A percentile compares a stretch with the other conserved stretches of the same genome.
Evolutionary conservation across 345 rosid species (phyloP).

Genomic region (Citrus hindsii): DNA sequence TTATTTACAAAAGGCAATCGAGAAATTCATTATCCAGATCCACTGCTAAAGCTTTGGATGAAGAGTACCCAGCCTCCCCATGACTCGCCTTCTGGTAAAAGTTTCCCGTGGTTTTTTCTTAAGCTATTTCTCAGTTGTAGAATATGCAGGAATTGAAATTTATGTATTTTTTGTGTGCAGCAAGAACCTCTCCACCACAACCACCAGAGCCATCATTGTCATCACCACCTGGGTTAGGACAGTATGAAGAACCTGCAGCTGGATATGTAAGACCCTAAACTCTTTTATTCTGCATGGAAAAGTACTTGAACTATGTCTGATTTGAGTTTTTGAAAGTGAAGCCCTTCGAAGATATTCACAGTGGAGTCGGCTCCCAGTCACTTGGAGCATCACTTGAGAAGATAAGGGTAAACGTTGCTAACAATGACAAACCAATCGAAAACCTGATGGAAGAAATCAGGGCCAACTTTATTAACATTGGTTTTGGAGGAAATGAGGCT

Average conservation of each 20-base stretch:
- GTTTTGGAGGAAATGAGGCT: slow-evolving; percentile 25
- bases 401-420: slow-evolving; percentile 22
- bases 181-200: slow-evolving; percentile 39
- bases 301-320: slow-evolving; percentile 18
- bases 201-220: slow-evolving; percentile 46
- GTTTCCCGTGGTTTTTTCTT: slow-evolving; percentile 13
- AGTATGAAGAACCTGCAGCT: slow-evolving; percentile 27
- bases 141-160: slow-evolving; percentile 12
- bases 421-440: slow-evolving; percentile 27
- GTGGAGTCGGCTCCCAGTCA: slow-evolving; percentile 41
- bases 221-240: slow-evolving; percentile 35
- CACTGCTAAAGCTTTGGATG: slow-evolving; percentile 63
- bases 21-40: slow-evolving; percentile 55
- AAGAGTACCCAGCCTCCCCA: slow-evolving; percentile 49
- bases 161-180: slow-evolving; percentile 34
- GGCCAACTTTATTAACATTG: slow-evolving; percentile 33
- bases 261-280: slow-evolving; percentile 44
- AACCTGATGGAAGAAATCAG: slow-evolving; percentile 31
- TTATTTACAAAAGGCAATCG: slow-evolving; percentile 24
- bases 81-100: slow-evolving; percentile 57
- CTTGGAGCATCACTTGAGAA: slow-evolving; percentile 46
- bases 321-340: slow-evolving; percentile 27
- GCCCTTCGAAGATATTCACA: slow-evolving; percentile 51
- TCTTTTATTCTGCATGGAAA: slow-evolving; percentile 12
- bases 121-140: slow-evolving; percentile 11